Evolutionary conservation across 257 asterid genomes (phyloP).

Genomic region (Capsicum baccatum): DNA sequence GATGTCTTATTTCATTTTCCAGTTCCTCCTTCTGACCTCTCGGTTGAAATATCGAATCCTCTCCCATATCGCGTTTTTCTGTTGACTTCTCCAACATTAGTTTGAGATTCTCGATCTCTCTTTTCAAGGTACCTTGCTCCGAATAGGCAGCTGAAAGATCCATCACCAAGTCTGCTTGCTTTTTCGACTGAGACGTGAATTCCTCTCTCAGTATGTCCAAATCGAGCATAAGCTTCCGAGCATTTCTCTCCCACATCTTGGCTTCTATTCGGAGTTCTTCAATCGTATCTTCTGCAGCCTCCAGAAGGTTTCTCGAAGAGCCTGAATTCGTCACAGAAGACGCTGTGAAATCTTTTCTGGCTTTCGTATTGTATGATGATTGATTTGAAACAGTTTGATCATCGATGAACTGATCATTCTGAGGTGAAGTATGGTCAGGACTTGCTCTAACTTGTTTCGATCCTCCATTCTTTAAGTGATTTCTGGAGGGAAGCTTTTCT

Average conservation of each 20-base stretch:
- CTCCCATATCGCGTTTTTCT: slow-evolving; percentile 36
- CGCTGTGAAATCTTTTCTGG: slow-evolving; percentile 41
- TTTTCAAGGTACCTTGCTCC: slow-evolving; percentile 59
- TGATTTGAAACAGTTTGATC: slow-evolving; percentile 49
- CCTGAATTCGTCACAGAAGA: slow-evolving; percentile 41
- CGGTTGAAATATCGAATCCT: slow-evolving; percentile 45
- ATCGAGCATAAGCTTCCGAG: slow-evolving; percentile 80
- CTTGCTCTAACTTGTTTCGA: slow-evolving; percentile 42
- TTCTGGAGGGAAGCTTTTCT: slow-evolving; percentile 34
- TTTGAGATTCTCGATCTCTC: slow-evolving; percentile 60
- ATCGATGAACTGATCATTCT: slow-evolving; percentile 43
- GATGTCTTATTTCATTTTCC: slow-evolving; percentile 71
- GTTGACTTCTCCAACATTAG: slow-evolving; percentile 42
- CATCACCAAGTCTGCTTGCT: slow-evolving; percentile 63
- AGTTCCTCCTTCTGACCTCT: slow-evolving; percentile 53
- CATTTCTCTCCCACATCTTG: slow-evolving; percentile 96
- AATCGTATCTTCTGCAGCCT: slow-evolving; percentile 72
- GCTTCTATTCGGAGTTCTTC: slow-evolving; percentile 88
- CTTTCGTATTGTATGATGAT: slow-evolving; percentile 45
- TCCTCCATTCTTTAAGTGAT: slow-evolving; percentile 43
- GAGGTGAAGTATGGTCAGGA: slow-evolving; percentile 41
- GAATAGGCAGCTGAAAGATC: slow-evolving; percentile 74
- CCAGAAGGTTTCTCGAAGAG: slow-evolving; percentile 60
- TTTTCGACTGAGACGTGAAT: slow-evolving; percentile 58
- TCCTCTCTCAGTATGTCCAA: slow-evolving; percentile 69